Evolutionary conservation across 1,284 basidiomycete species (phyloP), one percentile per base, ranked within the genome.

Genomic region (Ustilago crameri): DNA sequence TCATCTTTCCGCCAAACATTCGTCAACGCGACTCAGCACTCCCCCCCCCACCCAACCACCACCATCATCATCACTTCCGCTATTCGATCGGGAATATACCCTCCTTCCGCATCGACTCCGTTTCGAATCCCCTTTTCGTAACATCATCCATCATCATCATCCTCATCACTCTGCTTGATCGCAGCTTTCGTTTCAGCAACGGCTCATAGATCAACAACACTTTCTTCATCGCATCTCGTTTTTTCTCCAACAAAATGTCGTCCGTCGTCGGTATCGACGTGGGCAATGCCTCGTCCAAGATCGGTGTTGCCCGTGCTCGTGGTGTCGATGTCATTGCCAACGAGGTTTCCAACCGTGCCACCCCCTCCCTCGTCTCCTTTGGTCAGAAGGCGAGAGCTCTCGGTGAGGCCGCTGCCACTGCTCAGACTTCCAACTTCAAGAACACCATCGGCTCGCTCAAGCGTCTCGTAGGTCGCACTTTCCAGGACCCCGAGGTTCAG

Each of bases 401-500:
- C 38, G 81, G 81, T 47, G 81, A 82, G 69, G 66, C 72, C 17
- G 81, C 81, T 51, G 80, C 80, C 43, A 82, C 80, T 30, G 76
- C 76, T 43, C 80, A 82, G 67, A 82, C 80, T 17, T 79, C 78
- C 60, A 82, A 82, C 75, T 82, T 82, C 56, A 82, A 82, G 53
- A 82, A 82, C 75, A 82, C 81, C 40, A 71, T 82, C 34, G 81
- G 81, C 44, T 79, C 76, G n/a, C 75, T 82, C 47, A 82, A 82
- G 74, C 78, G 81, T 51, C 70, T 82, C 40, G 61, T 82, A 48
- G 81, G 81, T 42, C 71, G 81, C 48, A 75, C 74, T 10, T 57
- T 81, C 58, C 56, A 80, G 37, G 81, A 82, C 54, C 64, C 67
- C 44, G 74, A 75, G 24, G 63, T 82, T n/a, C 79, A 82, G 59